Base-by-base conservation (phyloP, 352 stramenopile species). In the Thraustochytrium sp. region DNA sequence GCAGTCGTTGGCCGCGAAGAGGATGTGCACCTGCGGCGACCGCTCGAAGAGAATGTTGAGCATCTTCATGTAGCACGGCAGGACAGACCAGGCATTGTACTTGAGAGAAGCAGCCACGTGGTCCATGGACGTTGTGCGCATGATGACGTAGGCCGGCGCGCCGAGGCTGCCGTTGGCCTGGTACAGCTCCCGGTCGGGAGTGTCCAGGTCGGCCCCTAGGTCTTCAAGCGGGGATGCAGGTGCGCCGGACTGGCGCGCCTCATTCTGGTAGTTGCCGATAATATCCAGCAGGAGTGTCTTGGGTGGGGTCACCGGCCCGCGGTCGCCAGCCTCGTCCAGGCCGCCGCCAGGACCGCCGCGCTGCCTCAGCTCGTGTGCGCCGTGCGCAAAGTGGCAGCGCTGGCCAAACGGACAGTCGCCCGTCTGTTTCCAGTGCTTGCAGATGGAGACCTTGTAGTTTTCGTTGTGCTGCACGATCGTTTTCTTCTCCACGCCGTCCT, bases 381-480 rank as follows among this genome's bases (percentile, higher is more conserved):
- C 95, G 88, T 99, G 96, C 0, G 96, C 96, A 89, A 98, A 99
- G 78, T 98, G 95, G 86, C 96, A 99, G 46, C 96, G 93, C 54
- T 98, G 94, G 23, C 92, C 92, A 89, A 98, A 99, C 2, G 95
- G 96, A 90, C 96, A 99, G 38, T 92, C 92, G 2, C 95, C 96
- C 21, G 54, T 78, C 87, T 96, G 91, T 77, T 97, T 68, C 90
- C 95, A 98, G 85, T 98, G 95, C 85, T 98, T 98, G 88, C 96
- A 98, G 49, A 98, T 94, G 65, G 92, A 92, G 61, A 98, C 96
- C 86, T 98, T 98, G 88, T 93, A 98, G 84, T 98, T 98, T 88
- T 98, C 96, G 87, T 98, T 98, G 37, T 76, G 84, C 29, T 83
- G 51, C 8, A 76, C 72, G 29, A 76, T 85, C 2, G 55, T 85